Evolutionary conservation across 768 basidiomycete genomes (phyloP).

Genomic region (Trametopsis cervina): DNA sequence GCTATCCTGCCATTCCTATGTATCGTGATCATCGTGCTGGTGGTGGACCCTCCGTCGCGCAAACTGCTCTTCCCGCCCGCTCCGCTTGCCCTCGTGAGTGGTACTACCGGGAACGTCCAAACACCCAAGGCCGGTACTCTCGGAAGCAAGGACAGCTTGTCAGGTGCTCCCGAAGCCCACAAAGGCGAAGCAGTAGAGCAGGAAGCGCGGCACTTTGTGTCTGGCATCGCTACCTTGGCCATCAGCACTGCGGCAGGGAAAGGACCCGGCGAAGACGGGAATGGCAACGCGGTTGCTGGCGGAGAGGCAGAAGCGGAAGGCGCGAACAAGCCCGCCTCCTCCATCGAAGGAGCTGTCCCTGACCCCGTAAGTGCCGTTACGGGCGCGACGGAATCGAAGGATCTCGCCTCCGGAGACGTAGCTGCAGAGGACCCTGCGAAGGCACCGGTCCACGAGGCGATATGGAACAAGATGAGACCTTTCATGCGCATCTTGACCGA

Average conservation of each 20-base stretch:
- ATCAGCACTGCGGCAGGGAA: conserved; percentile 26
- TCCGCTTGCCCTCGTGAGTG: conserved; percentile 25
- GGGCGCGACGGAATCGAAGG: conserved; percentile 23
- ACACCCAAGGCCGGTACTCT: conserved; percentile 27
- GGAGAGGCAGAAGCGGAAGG: conserved; percentile 19
- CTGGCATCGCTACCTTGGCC: conserved; percentile 25
- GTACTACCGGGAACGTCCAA: conserved; percentile 26
- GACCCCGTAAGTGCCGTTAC: conserved; percentile 24
- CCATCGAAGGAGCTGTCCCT: conserved; percentile 18
- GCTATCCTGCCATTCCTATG: conserved; percentile 29
- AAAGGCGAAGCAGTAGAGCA: conserved; percentile 33
- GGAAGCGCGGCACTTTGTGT: conserved; percentile 30
- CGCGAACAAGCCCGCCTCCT: conserved; percentile 13
- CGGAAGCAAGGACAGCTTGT: conserved; percentile 25
- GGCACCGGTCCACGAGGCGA: conserved; percentile 24
- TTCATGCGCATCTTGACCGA: conserved; percentile 29
- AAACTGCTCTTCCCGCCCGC: conserved; percentile 30
- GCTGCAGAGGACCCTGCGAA: conserved; percentile 23
- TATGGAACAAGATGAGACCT: conserved; percentile 29
- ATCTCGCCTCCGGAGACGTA: conserved; percentile 22
- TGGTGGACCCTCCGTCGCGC: conserved; percentile 30
- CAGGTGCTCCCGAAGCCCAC: conserved; percentile 29
- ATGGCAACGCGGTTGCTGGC: conserved; percentile 16
- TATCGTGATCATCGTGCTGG: conserved; percentile 26
- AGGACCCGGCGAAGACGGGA: conserved; percentile 17